Base-by-base conservation (phyloP, 805 yeast species). In the Saturnispora ahearnii region DNA sequence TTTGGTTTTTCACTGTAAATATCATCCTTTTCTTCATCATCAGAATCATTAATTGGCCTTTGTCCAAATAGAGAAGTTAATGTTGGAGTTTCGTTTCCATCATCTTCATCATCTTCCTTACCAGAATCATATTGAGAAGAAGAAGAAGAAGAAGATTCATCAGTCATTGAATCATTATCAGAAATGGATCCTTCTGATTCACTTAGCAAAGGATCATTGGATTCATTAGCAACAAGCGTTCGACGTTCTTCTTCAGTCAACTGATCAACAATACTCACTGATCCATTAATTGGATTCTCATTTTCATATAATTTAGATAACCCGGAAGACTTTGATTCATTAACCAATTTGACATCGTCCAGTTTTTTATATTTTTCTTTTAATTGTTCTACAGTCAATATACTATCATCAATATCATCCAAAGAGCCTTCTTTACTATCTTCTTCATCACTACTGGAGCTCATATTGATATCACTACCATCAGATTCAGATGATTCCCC, bases 311-410 rank as follows among this genome's bases (percentile, higher is more conserved):
- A 56, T 3, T 68, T 61, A n/a, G 70, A 57, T 2, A 31, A 34
- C 4, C 52, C 37, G 13, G 38, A 24, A 1, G 9, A 2, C 6
- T 26, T 29, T 26, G 28, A 6, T 12, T 45, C 52, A 15, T 53
- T 53, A 6, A 45, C 53, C 1, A 58, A 28, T 10, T 53, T 34
- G 10, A 50, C 21, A 5, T 43, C 58, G 26, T 70, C 66, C 50
- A 80, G 51, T 36, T 68, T 61, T 21, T 79, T 73, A 58, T 84
- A 81, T 62, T 84, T 81, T 53, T 71, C 69, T 42, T 70, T 68
- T 55, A 81, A 71, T 59, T 79, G 77, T 41, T 79, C 84, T 1
- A 80, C 71, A 0, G 82, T 66, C 40, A 82, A 65, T 28, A 73
- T 65, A 54, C 69, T 70, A 55, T 81, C 87, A 41, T 70, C 73